These are phyloP conservation scores for Pseudogymnoascus sp. DNA, from an alignment of 2,329 filamentous ascomycete species.

Conservation along the genomic window DNA sequence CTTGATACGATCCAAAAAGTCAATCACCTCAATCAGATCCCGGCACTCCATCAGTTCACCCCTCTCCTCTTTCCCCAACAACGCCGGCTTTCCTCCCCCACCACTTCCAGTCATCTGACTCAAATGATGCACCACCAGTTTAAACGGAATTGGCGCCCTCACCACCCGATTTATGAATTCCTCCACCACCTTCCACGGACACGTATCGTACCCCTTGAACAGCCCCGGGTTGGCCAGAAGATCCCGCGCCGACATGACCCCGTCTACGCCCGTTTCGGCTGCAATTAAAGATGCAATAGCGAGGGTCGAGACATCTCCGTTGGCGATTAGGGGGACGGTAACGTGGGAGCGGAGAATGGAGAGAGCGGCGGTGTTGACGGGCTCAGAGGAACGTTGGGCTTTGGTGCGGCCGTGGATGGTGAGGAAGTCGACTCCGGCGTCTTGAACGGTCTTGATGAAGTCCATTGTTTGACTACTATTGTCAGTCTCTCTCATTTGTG, in stretches of 20 bases:
- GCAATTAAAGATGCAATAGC: conserved; percentile 29
- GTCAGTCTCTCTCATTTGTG: background rate
- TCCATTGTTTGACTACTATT: conserved; percentile 36
- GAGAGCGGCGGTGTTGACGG: conserved; percentile 55
- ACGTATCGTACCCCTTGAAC: conserved; percentile 46
- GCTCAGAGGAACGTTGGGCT: conserved; percentile 50
- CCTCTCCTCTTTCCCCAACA: conserved; percentile 48
- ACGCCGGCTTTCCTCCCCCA: conserved; percentile 11
- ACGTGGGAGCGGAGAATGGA: conserved; percentile 35
- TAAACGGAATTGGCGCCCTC: conserved; percentile 50
- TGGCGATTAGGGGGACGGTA: conserved; percentile 55
- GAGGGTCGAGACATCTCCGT: conserved; percentile 60
- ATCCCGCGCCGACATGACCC: conserved; percentile 63
- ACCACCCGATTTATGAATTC: conserved; percentile 52
- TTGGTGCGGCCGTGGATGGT: conserved; percentile 62
- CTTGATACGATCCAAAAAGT: conserved; percentile 48
- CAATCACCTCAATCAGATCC: conserved; percentile 50
- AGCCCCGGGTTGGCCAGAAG: conserved; percentile 60
- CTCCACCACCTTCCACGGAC: conserved; percentile 55
- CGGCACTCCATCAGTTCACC: conserved; percentile 39
- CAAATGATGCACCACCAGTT: conserved; percentile 57
- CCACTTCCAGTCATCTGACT: conserved; percentile 54
- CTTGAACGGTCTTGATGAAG: conserved; percentile 55
- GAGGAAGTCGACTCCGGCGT: conserved; percentile 54
- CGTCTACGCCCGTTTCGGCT: conserved; percentile 36